Evolutionary conservation across 495 filamentous ascomycete species (phyloP).

Genomic region (Talaromyces trachyspermus): DNA sequence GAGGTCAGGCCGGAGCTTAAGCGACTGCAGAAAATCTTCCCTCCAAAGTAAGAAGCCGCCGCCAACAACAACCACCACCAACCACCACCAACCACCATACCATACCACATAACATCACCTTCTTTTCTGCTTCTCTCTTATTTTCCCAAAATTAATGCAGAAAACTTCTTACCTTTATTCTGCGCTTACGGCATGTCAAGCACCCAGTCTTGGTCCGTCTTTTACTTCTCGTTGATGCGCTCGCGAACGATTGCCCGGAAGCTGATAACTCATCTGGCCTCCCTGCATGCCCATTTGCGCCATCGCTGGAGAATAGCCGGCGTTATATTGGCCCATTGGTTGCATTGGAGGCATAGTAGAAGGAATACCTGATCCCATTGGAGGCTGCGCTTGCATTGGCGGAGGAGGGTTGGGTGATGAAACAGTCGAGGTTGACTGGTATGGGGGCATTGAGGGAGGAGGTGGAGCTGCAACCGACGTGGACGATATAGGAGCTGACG

Average conservation of each 20-base stretch:
- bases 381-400: slow-evolving; percentile 32
- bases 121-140: slow-evolving; percentile 14
- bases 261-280: slow-evolving; percentile 38
- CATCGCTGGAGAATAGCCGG: slow-evolving; percentile 32
- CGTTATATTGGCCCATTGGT: slow-evolving; percentile 39
- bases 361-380: slow-evolving; percentile 37
- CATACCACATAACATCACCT: slow-evolving; percentile 11
- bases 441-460: slow-evolving; percentile 6
- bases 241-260: slow-evolving; percentile 52
- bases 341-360: slow-evolving; percentile 33
- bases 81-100: slow-evolving; percentile 15
- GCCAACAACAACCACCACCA: background rate
- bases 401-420: slow-evolving; percentile 17
- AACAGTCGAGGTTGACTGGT: background rate
- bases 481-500: background rate
- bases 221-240: slow-evolving; percentile 97
- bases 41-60: slow-evolving; percentile 16
- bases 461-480: background rate
- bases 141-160: slow-evolving; percentile 3
- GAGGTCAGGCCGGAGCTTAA: slow-evolving; percentile 28
- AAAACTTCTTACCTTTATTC: slow-evolving; percentile 76
- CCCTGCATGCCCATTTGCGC: slow-evolving; percentile 30
- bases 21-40: slow-evolving; percentile 40
- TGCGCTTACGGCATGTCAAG: slow-evolving; percentile 89
- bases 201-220: slow-evolving; percentile 96